A percentile compares a stretch with the other conserved stretches of the same genome.
These are phyloP conservation scores for Pinus albicaulis DNA, from an alignment of 75 land plant genomes.

Conservation along the genomic window DNA sequence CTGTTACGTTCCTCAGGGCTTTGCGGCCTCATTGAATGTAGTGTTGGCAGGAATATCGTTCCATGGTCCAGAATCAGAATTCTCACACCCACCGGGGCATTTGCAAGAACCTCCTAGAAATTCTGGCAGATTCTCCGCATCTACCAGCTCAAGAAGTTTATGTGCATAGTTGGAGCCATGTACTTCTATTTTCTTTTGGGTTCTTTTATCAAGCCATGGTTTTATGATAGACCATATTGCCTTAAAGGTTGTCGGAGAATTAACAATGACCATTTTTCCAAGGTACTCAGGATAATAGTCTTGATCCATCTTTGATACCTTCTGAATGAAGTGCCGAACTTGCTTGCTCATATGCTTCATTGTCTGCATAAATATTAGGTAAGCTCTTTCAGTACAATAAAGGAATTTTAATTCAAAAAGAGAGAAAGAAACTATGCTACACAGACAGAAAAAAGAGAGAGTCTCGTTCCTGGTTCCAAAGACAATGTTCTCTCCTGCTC, in stretches of 20 bases:
- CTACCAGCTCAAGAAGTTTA: constrained; percentile 36
- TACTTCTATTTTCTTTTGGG: constrained; percentile 44
- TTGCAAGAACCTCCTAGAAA: constrained; percentile 43
- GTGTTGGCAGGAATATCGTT: constrained; percentile 16
- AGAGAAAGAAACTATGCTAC: no score
- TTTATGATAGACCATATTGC: constrained; percentile 50
- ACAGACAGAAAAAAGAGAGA: no score
- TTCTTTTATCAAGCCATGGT: constrained; percentile 48
- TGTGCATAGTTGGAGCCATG: constrained; percentile 34
- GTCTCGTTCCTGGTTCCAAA: no score
- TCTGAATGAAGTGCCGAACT: constrained; percentile 44
- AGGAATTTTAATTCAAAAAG: no score
- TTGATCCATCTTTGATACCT: constrained; percentile 36
- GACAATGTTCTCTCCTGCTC: no score
- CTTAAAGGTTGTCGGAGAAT: constrained; percentile 41
- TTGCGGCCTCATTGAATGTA: no score
- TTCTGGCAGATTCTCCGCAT: constrained; percentile 37
- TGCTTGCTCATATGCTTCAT: constrained; percentile 52
- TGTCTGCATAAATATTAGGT: constrained; percentile 21
- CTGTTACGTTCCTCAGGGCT: no score
- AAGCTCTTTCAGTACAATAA: no score
- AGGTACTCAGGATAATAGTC: constrained; percentile 42
- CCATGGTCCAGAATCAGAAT: constrained; percentile 51
- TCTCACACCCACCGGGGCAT: constrained; percentile 42
- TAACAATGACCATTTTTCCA: constrained; percentile 41